Evolutionary conservation across 495 filamentous ascomycete genomes (phyloP).

Genomic region (Annulohypoxylon stygium): DNA sequence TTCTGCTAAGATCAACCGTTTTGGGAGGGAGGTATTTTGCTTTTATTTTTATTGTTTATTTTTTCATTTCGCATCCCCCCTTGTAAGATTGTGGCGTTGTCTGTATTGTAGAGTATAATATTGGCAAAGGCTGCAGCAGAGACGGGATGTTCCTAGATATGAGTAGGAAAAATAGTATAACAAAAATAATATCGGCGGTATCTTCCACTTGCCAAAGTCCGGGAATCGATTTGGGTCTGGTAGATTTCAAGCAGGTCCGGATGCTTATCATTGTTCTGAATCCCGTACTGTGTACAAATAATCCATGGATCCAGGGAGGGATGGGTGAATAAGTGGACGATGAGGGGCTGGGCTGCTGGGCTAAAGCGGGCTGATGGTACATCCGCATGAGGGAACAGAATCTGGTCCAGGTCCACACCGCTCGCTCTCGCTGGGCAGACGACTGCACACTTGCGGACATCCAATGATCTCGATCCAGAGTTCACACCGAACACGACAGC

Average conservation of each 20-base stretch:
- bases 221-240: slow-evolving; percentile 26
- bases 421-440: slow-evolving; percentile 32
- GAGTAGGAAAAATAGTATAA: slow-evolving; percentile 24
- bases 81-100: slow-evolving; percentile 7
- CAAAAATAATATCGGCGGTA: slow-evolving; percentile 32
- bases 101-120: slow-evolving; percentile 14
- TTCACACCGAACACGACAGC: slow-evolving; percentile 49
- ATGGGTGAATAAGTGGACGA: slow-evolving; percentile 25
- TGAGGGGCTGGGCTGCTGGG: slow-evolving; percentile 9
- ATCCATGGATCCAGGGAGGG: slow-evolving; percentile 14
- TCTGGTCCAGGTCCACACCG: slow-evolving; percentile 44
- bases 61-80: slow-evolving; percentile 4
- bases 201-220: slow-evolving; percentile 37
- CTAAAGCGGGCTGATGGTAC: slow-evolving; percentile 9
- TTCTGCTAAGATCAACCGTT: background rate
- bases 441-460: slow-evolving; percentile 26
- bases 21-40: too few species aligned
- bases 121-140: background rate
- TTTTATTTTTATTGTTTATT: background rate
- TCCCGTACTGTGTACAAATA: slow-evolving; percentile 25
- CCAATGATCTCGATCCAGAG: slow-evolving; percentile 38
- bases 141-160: background rate
- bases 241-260: slow-evolving; percentile 37
- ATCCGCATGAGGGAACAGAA: slow-evolving; percentile 10
- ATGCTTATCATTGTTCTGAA: slow-evolving; percentile 38